Evolutionary conservation across 2,329 filamentous ascomycete genomes (phyloP).

Genomic region (Keithomyces neogunnii): DNA sequence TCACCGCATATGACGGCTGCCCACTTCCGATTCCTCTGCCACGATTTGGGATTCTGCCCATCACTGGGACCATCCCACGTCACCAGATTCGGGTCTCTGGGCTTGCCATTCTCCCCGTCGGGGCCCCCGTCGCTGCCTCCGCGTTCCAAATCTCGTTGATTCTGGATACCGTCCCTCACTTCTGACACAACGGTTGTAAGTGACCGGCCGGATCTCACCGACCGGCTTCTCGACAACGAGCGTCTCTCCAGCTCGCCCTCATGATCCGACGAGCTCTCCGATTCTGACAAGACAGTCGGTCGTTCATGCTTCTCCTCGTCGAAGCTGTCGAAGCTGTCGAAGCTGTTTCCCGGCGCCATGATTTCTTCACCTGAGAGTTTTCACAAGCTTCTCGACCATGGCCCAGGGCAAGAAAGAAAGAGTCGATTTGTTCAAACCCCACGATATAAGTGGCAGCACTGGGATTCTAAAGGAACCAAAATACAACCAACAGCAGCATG

Average conservation of each 20-base stretch:
- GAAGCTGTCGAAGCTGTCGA: background rate
- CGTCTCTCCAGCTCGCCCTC: conserved; percentile 1
- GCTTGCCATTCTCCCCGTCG: background rate
- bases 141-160: conserved; percentile 23
- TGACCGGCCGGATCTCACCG: background rate
- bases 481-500: too few relatives aligned
- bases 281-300: background rate
- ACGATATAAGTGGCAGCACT: too few relatives aligned
- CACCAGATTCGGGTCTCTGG: conserved; percentile 30
- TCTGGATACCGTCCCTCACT: conserved; percentile 30
- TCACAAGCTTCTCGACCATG: too few relatives aligned
- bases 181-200: conserved; percentile 28
- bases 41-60: conserved; percentile 44
- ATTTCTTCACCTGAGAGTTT: too few relatives aligned
- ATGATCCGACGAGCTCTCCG: background rate
- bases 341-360: background rate
- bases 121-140: conserved; percentile 14
- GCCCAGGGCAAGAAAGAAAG: too few relatives aligned
- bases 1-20: conserved; percentile 34
- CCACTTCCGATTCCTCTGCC: conserved; percentile 49
- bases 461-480: too few relatives aligned
- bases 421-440: too few relatives aligned
- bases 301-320: conserved; percentile 4
- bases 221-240: background rate
- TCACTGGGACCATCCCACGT: conserved; percentile 46